Evolutionary conservation across 805 yeast genomes (phyloP), one percentile per base, ranked within the genome.

Genomic region (Kuraishia ogatae): DNA sequence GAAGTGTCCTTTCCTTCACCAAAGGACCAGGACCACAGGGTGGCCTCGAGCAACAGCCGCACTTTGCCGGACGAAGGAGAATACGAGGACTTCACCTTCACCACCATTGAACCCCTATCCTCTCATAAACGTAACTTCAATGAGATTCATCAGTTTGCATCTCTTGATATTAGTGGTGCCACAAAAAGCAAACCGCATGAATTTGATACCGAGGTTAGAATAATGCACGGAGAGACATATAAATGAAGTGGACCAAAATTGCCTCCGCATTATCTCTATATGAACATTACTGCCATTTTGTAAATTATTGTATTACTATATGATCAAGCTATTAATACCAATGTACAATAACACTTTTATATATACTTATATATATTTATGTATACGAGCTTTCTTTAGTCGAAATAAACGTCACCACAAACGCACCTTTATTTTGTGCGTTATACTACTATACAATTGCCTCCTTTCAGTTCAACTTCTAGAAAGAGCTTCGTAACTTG

Each of bases 401-500:
- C 23, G 23, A 35, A 35, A 26, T 20, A 11, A 35, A 35, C 17
- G 13, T 35, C 43, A 8, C n/a, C 24, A 51, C 49, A 22, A 48
- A 22, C 49, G 17, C 24, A 15, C 22, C 39, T 52, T 26, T n/a
- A 11, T n/a, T 39, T 26, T 50, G 1, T 11, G 17, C 28, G 10
- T 29, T 50, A 10, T 35, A 49, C 20, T 39, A 24, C 29, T 17
- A 26, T 29, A 35, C 21, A 53, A 17, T 13, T 6, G 26, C 50
- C 29, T 6, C 19, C 23, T 17, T 21, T 15, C 39, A 21, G 17
- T 29, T 54, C 55, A 58, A 15, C 48, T 57, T 39, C 64, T 65
- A 1, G 70, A 61, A 26, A 64, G 50, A 2, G 72, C 66, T 58
- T 78, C 82, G 59, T 79, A 79, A 5, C 73, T 69, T 1, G 83